phyloP scores from a whole-genome alignment of 331 rosid species.

The Saraca asoca region DNA sequence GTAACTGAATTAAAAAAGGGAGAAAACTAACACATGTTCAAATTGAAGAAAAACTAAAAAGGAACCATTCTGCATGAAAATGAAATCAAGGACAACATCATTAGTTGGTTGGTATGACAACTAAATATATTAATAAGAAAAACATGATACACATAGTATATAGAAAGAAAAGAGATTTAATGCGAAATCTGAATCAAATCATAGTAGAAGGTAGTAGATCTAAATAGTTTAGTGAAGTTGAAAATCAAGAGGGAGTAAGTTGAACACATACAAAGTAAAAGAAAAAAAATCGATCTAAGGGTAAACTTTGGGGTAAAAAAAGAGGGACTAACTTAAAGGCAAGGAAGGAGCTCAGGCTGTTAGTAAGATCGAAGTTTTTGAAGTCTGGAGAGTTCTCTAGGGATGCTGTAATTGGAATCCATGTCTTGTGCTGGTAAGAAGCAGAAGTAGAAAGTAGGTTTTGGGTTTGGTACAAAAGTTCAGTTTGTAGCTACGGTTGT shows the following conservation, averaged over 20 bases:
- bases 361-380: conserved; percentile 75
- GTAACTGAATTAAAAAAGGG: no score
- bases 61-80: no score
- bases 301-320: background rate
- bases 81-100: no score
- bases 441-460: no score
- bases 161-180: background rate
- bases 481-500: no score
- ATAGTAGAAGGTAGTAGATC: background rate
- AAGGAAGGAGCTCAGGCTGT: conserved; percentile 91
- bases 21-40: no score
- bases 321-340: conserved; percentile 63
- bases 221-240: background rate
- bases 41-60: no score
- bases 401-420: conserved; percentile 98
- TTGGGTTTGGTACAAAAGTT: background rate
- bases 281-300: background rate
- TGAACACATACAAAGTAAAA: background rate
- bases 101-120: no score
- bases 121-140: no score
- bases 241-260: background rate
- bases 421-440: conserved; percentile 31
- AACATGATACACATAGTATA: background rate
- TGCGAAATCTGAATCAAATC: background rate
- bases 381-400: conserved; percentile 93